phyloP scores from a whole-genome alignment of 345 rosid species.

The Eutrema yunnanense region DNA sequence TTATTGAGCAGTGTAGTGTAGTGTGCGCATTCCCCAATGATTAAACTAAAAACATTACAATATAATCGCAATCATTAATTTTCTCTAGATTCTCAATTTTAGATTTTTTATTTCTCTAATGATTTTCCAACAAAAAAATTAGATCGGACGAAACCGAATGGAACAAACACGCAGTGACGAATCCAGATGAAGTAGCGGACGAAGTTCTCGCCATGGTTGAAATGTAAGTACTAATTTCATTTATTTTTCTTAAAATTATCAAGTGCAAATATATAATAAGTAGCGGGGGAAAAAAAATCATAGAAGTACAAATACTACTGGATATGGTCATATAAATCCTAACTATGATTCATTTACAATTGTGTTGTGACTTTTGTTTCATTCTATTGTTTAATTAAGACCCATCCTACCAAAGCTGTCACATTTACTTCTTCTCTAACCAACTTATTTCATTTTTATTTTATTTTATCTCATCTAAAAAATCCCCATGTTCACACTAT shows the following conservation, averaged over 20 bases:
- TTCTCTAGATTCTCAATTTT: slow-evolving; percentile 8
- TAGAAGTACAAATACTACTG: no score
- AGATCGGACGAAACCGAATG: slow-evolving; percentile 34
- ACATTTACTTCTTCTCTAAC: slow-evolving; percentile 28
- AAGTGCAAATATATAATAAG: not conserved
- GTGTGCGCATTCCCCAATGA: slow-evolving; percentile 11
- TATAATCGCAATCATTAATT: not conserved
- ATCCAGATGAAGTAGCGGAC: slow-evolving; percentile 69
- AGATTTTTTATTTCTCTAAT: not conserved
- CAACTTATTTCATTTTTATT: not conserved
- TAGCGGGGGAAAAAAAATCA: not conserved
- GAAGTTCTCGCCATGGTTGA: slow-evolving; percentile 57
- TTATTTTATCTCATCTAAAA: not conserved
- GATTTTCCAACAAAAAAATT: not conserved
- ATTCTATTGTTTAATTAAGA: slow-evolving; percentile 20
- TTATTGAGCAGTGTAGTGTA: slow-evolving; percentile 33
- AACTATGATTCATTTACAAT: not conserved
- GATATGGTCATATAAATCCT: slow-evolving; percentile 14
- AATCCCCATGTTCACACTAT: slow-evolving; percentile 10
- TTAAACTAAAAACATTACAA: not conserved
- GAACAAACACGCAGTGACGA: slow-evolving; percentile 61
- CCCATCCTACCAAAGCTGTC: slow-evolving; percentile 26
- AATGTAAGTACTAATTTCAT: slow-evolving; percentile 39
- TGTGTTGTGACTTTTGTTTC: slow-evolving; percentile 16
- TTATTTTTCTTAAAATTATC: not conserved